Base-by-base conservation (phyloP, 1,284 basidiomycete species). In the Laetiporus sulphureus region DNA sequence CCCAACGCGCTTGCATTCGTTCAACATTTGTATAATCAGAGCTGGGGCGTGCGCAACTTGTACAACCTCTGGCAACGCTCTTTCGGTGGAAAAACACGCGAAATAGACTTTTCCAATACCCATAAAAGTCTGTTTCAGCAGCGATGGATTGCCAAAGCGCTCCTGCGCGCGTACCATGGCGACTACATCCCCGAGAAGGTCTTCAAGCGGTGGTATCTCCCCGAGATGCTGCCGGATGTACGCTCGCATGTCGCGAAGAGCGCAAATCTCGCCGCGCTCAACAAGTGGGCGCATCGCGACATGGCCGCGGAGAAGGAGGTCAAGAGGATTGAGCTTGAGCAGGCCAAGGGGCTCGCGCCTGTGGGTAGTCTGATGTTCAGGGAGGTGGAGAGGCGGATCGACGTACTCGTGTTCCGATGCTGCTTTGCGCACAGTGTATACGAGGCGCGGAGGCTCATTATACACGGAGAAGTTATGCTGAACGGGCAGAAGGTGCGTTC, bases 161-260 rank as follows among this genome's bases (percentile, higher is more conserved):
- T 94, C 47, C 77, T 92, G 23, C 83, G 94, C 44, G 93, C 82
- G 3, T 99, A 99, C 71, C 95, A 99, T 61, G 94, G 94, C 30
- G 94, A 99, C 73, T 88, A 81, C 65, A 92, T 98, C 49, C 83
- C 84, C 42, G 91, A 95, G 68, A 88, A 85, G 56, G 81, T 83
- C 31, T 98, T 98, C 77, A 94, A 95, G 63, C 81, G 89, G 39
- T 95, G 92, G 88, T 98, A 92, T 63, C 76, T 99, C 18, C 95
- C 95, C 8, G 72, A 78, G 44, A 82, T 77, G 0, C 71, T 99
- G 11, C 94, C 95, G 0, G 87, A 91, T 52, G 88, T 96, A 40
- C 83, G 88, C 36, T 79, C 83, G 5, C 69, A 49, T 45, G 62
- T 49, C 23, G 60, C 8, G 64, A 71, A 42, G 47, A 64, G 64